Evolutionary conservation across 2,329 filamentous ascomycete genomes (phyloP).

Genomic region (Alternaria sp.): DNA sequence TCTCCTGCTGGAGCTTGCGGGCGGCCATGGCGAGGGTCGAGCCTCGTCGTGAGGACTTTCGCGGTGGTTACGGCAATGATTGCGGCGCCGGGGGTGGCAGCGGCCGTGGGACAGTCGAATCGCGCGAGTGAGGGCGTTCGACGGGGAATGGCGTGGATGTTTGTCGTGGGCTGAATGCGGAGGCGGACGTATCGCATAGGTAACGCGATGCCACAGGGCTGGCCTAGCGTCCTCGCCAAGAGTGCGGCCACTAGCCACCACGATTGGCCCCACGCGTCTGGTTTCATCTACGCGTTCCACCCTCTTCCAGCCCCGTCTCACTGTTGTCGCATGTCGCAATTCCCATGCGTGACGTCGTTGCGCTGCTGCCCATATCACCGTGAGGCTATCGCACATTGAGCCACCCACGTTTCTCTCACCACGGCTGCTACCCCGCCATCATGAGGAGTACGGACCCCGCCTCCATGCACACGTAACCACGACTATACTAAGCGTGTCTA

Average conservation of each 20-base stretch:
- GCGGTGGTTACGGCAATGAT: constrained; percentile 16
- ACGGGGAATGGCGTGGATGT: constrained; percentile 20
- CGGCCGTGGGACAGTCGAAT: constrained; percentile 14
- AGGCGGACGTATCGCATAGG: constrained; percentile 33
- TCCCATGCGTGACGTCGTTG: constrained; percentile 14
- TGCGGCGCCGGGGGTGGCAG: constrained; percentile 18
- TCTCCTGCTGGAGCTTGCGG: constrained; percentile 95
- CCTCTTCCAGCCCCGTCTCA: constrained; percentile 9
- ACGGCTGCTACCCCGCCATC: constrained; percentile 17
- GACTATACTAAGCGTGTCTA: constrained; percentile 49
- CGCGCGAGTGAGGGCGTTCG: constrained; percentile 27
- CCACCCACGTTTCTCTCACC: neutral
- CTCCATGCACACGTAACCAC: neutral
- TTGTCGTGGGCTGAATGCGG: constrained; percentile 32
- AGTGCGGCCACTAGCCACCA: constrained; percentile 11
- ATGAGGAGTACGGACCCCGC: constrained; percentile 29
- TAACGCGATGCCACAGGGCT: constrained; percentile 27
- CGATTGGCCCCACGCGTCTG: constrained; percentile 17
- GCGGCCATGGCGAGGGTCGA: constrained; percentile 75
- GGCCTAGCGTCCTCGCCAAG: constrained; percentile 35
- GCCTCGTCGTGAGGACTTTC: constrained; percentile 41
- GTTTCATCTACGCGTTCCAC: constrained; percentile 18
- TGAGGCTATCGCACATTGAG: neutral
- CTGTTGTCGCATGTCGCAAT: neutral
- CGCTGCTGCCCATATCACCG: neutral